Base-by-base conservation (phyloP, 2,329 filamentous ascomycete genomes). In the Fusarium fracticaudum region DNA sequence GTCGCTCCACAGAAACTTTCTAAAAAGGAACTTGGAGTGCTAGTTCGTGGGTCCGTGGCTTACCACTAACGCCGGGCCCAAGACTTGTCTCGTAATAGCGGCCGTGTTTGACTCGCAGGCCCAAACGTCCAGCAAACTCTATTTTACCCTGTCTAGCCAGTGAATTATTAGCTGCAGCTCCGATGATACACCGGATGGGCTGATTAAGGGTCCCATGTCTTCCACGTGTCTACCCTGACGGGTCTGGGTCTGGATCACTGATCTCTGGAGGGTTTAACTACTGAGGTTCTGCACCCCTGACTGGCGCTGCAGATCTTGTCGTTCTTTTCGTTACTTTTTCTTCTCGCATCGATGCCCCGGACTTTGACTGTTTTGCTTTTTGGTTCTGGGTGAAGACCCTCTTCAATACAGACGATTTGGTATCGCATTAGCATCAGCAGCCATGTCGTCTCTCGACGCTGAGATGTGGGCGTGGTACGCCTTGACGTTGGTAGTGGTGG, bases 391-490 rank as follows among this genome's bases (percentile, higher is more conserved):
- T 54, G 13, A 66, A 59, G 12, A 35, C 31, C 63, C 53, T 47
- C 35, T 20, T 29, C 17, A 37, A 22, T 20, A 58, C 33, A 7
- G 18, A 35, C 37, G 20, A 40, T 17, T 35, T 50, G 43, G 17
- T 38, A 35, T n/a, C 18, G 6, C 15, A 2, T 20, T 5, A 8
- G 20, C 3, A 18, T 18, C 29, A 26, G 50, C 43, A 67, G 40
- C 43, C 38, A 78, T 78, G 80, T 55, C 77, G 53, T 71, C 77
- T 11, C 75, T 82, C 37, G 60, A 75, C 26, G 77, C 73, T 15
- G 84, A 85, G 76, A 81, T 82, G 69, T 86, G 84, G 84, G 80
- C 77, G 37, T 84, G 84, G 83, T 87, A 84, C 63, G 77, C 77
- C 54, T 35, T 86, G 71, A 83, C 81, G 1, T 64, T 82, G 37